Evolutionary conservation across 345 rosid genomes (phyloP).

Genomic region (Salix dunnii): DNA sequence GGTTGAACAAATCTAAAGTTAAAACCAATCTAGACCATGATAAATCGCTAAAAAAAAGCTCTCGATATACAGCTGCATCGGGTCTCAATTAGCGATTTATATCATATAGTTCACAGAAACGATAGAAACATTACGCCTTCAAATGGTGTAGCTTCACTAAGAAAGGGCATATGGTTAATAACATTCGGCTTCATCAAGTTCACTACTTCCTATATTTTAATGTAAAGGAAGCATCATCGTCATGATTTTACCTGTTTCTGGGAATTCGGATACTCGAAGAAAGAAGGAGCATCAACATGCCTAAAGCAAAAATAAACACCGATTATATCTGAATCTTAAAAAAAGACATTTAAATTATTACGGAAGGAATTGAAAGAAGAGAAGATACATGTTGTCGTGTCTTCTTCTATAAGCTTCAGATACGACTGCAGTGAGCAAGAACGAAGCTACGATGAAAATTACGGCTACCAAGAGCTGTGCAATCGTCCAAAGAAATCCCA

Average conservation of each 20-base stretch:
- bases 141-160: background rate
- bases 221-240: background rate
- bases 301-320: constrained; percentile 28
- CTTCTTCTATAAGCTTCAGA: constrained; percentile 66
- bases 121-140: background rate
- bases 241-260: constrained; percentile 48
- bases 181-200: background rate
- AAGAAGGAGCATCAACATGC: constrained; percentile 51
- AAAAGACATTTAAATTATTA: background rate
- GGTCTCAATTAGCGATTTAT: background rate
- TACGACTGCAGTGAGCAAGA: constrained; percentile 39
- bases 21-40: background rate
- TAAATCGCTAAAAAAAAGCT: background rate
- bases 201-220: background rate
- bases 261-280: constrained; percentile 80
- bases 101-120: background rate
- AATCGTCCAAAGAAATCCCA: constrained; percentile 45
- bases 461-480: constrained; percentile 37
- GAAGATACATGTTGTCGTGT: constrained; percentile 49
- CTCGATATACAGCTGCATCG: background rate
- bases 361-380: background rate
- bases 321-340: background rate
- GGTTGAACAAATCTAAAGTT: background rate
- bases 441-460: constrained; percentile 23
- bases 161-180: background rate